phyloP scores from a whole-genome alignment of 768 basidiomycete genomes.

The Pilatotrama ljubarskyi region DNA sequence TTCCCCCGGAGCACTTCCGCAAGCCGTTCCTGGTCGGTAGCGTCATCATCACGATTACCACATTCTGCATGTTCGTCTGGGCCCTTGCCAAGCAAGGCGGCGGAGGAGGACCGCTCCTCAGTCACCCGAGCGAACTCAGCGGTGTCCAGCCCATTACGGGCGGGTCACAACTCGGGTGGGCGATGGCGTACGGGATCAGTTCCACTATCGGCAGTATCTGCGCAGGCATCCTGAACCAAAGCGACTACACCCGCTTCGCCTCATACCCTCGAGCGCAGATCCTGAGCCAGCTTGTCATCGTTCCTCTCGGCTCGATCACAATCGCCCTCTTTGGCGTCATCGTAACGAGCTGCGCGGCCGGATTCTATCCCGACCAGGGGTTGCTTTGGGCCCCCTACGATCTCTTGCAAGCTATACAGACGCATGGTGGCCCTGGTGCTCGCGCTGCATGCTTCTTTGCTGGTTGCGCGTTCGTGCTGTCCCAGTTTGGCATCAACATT shows the following conservation, averaged over 20 bases:
- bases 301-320: slow-evolving; percentile 16
- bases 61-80: slow-evolving; percentile 23
- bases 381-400: slow-evolving; percentile 29
- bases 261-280: slow-evolving; percentile 12
- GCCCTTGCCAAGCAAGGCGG: slow-evolving; percentile 20
- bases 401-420: slow-evolving; percentile 20
- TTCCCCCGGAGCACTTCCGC: slow-evolving; percentile 26
- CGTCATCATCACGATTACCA: slow-evolving; percentile 17
- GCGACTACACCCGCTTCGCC: slow-evolving; percentile 27
- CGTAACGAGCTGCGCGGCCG: slow-evolving; percentile 24
- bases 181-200: slow-evolving; percentile 23
- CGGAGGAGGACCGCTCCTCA: slow-evolving; percentile 23
- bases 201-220: slow-evolving; percentile 23
- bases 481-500: slow-evolving; percentile 27
- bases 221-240: slow-evolving; percentile 26
- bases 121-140: slow-evolving; percentile 9
- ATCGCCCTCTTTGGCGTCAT: slow-evolving; percentile 23
- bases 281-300: slow-evolving; percentile 17
- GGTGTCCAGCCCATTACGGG: slow-evolving; percentile 4
- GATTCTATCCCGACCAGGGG: slow-evolving; percentile 20
- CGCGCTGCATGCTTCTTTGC: slow-evolving; percentile 29
- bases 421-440: slow-evolving; percentile 16
- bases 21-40: slow-evolving; percentile 24
- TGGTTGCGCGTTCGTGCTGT: slow-evolving; percentile 23
- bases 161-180: slow-evolving; percentile 20